Percentiles rank a stretch among this genome's conserved stretches.
These are phyloP conservation scores for Scedosporium boydii DNA, from an alignment of 2,329 filamentous ascomycete genomes.

Conservation along the genomic window DNA sequence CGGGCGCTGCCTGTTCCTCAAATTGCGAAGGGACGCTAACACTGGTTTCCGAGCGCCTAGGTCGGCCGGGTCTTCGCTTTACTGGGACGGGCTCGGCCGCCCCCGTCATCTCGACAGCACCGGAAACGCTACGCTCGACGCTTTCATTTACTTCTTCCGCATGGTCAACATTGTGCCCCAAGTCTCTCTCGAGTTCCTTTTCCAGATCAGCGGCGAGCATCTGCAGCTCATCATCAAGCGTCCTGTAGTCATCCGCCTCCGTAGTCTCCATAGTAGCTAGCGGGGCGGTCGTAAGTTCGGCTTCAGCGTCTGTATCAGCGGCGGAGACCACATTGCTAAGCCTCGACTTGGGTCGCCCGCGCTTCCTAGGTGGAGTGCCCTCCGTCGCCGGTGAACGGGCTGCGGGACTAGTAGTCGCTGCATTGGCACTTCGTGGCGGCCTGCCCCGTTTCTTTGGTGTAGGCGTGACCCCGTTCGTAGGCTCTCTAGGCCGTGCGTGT, in stretches of 20 bases:
- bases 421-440: constrained; percentile 19
- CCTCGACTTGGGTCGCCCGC: constrained; percentile 12
- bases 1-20: background rate
- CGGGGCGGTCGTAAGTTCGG: constrained; percentile 4
- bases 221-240: constrained; percentile 1
- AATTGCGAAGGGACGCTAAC: background rate
- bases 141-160: background rate
- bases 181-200: background rate
- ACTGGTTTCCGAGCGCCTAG: constrained; percentile 8
- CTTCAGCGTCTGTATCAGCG: constrained; percentile 10
- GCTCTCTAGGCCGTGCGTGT: constrained; percentile 2
- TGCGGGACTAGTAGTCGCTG: constrained; percentile 4
- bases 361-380: constrained; percentile 6
- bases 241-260: background rate
- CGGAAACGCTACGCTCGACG: background rate
- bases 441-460: constrained; percentile 19
- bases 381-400: constrained; percentile 7
- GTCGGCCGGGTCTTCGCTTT: constrained; percentile 2
- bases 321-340: constrained; percentile 5
- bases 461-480: constrained; percentile 12
- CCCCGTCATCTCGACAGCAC: background rate
- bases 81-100: background rate
- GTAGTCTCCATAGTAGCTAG: background rate
- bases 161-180: background rate
- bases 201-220: background rate